phyloP scores from a whole-genome alignment of 192 early-diverging fungal species.

The Funneliformis mosseae region DNA sequence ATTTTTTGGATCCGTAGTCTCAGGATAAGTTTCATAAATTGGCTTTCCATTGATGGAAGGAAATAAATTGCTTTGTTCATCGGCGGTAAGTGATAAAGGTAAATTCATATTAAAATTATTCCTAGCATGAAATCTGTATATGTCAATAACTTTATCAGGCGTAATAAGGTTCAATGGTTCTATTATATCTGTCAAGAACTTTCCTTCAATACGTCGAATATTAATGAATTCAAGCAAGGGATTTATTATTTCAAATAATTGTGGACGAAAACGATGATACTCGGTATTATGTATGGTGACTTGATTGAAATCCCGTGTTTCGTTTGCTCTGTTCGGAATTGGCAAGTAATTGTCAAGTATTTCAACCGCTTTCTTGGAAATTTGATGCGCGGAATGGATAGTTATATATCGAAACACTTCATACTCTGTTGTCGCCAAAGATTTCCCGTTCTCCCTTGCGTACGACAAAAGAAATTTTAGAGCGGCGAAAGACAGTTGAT shows the following conservation, averaged over 20 bases:
- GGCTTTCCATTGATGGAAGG: not conserved
- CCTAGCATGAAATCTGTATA: not conserved
- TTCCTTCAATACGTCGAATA: not conserved
- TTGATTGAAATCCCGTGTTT: not conserved
- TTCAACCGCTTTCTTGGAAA: not conserved
- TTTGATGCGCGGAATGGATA: not conserved
- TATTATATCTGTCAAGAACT: not conserved
- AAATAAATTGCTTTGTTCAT: not conserved
- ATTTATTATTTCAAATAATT: not conserved
- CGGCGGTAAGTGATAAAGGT: not conserved
- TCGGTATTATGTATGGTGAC: not conserved
- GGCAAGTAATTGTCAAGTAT: not conserved
- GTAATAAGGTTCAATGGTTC: slow-evolving; percentile 2
- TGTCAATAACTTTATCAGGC: not conserved
- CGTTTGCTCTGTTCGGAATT: not conserved
- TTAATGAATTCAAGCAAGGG: not conserved
- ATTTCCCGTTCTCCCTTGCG: not conserved
- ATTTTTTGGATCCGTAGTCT: not conserved
- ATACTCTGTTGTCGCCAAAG: slow-evolving; percentile 16
- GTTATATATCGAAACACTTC: not conserved
- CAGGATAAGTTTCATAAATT: not conserved
- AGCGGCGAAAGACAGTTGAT: not conserved
- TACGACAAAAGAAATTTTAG: slow-evolving; percentile 5
- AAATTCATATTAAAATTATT: not conserved
- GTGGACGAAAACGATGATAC: not conserved